Evolutionary conservation across 805 yeast species (phyloP).

Genomic region (Priceomyces carsonii): DNA sequence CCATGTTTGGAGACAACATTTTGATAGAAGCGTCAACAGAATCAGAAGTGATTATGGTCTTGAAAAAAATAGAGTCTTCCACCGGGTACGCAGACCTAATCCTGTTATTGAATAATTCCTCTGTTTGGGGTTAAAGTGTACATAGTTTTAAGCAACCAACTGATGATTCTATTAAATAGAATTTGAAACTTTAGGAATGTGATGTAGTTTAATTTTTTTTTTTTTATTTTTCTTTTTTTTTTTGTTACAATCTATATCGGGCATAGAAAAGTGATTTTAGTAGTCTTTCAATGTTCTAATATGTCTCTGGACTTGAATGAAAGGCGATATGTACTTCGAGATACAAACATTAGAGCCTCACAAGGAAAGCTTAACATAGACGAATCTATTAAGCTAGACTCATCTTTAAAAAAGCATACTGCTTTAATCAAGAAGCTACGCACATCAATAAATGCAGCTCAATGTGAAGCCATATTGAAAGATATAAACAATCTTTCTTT

Average conservation of each 20-base stretch:
- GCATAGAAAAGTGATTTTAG: background rate
- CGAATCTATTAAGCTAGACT: conserved; percentile 49
- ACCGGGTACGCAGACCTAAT: conserved; percentile 49
- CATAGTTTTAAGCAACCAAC: conserved; percentile 2
- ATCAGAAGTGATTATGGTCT: conserved; percentile 76
- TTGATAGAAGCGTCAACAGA: conserved; percentile 70
- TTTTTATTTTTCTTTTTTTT: too few species aligned
- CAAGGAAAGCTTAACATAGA: conserved; percentile 35
- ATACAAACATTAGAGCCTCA: conserved; percentile 56
- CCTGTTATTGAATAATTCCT: conserved; percentile 18
- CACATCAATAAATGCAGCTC: conserved; percentile 55
- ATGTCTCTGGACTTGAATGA: conserved; percentile 18
- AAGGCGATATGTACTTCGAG: conserved; percentile 15
- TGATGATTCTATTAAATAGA: background rate
- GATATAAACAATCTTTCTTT: conserved; percentile 66
- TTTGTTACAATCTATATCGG: too few species aligned
- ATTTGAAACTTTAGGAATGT: background rate
- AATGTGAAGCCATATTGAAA: conserved; percentile 45
- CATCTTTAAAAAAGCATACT: conserved; percentile 80
- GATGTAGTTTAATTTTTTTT: background rate
- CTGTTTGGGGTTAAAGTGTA: too few species aligned
- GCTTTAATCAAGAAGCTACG: conserved; percentile 74
- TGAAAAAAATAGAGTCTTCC: conserved; percentile 73
- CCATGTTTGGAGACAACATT: conserved; percentile 83
- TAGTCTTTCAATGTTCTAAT: background rate